Base-by-base conservation (phyloP, 2,329 filamentous ascomycete genomes). In the Scedosporium dehoogii region DNA sequence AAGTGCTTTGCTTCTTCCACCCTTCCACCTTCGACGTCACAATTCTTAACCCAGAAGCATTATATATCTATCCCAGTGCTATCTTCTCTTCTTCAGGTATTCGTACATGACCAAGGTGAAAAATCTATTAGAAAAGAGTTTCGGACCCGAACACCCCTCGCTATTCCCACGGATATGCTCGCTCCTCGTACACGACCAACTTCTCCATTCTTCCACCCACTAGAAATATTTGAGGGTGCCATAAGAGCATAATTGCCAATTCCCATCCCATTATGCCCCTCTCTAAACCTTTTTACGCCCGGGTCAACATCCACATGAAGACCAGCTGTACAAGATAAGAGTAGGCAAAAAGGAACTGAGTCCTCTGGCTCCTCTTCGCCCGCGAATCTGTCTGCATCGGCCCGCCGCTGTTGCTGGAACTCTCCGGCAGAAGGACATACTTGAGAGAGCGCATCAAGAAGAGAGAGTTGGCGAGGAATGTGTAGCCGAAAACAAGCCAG, bases 391-490 rank as follows among this genome's bases (percentile, higher is more conserved):
- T 78, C 72, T 84, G 78, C 81, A 86, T 84, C 64, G 86, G 81
- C 68, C 84, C 83, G 38, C 85, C 81, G 62, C 81, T 83, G 69
- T 88, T 86, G 64, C 79, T 81, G 1, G 86, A 81, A 64, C 85
- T 91, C 72, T 97, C 92, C 0, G 94, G 94, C 4, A 99, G 84
- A 14, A 99, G 83, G 27, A 99, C 94, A 70, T 99, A 99, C 78
- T 96, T 92, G 65, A 99, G 77, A 16, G 93, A 97, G 64, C 94
- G 89, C 73, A 99, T 88, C 78, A 99, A 72, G 74, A 99, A 99
- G 68, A 99, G 89, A 0, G 93, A 93, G 75, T 97, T 97, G 16
- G 94, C 93, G 64, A 91, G 78, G 74, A 94, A 99, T 0, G 91
- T 94, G 75, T 99, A 99, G 41, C 88, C 74, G 72, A 99, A 99